These are phyloP conservation scores for Arabidopsis suecica DNA, from an alignment of 345 rosid species.

Conservation along the genomic window DNA sequence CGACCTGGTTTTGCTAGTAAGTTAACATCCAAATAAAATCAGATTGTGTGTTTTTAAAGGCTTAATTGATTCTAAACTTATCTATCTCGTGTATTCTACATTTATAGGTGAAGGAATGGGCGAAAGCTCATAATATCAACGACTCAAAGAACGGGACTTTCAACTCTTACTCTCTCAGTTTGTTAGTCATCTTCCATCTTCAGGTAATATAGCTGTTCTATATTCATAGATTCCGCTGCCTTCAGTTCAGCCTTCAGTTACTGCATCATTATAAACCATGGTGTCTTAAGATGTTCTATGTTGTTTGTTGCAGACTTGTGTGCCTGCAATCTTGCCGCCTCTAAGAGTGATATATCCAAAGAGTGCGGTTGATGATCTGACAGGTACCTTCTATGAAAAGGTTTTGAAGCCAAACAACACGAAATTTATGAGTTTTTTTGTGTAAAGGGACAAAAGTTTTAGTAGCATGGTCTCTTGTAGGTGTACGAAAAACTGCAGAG, in stretches of 20 bases:
- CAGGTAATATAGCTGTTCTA: constrained; percentile 56
- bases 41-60: constrained; percentile 23
- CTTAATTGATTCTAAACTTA: neutral
- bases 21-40: constrained; percentile 30
- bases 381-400: constrained; percentile 52
- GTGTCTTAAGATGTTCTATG: constrained; percentile 13
- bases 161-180: constrained; percentile 81
- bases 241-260: neutral
- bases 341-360: constrained; percentile 70
- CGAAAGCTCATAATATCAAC: constrained; percentile 80
- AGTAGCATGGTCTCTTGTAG: constrained; percentile 49
- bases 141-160: constrained; percentile 70
- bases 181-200: constrained; percentile 91
- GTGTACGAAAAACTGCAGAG: constrained; percentile 72
- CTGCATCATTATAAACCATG: constrained; percentile 5
- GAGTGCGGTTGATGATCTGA: constrained; percentile 72
- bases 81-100: constrained; percentile 14
- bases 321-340: constrained; percentile 90
- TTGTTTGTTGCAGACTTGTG: constrained; percentile 71
- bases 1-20: constrained; percentile 78
- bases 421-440: neutral
- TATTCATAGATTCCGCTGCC: neutral
- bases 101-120: constrained; percentile 96
- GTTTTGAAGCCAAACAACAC: neutral
- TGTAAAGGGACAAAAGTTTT: neutral